Conservation (phyloP, 2,329 filamentous ascomycete species). For the Cladosporium cucumerinum region DNA sequence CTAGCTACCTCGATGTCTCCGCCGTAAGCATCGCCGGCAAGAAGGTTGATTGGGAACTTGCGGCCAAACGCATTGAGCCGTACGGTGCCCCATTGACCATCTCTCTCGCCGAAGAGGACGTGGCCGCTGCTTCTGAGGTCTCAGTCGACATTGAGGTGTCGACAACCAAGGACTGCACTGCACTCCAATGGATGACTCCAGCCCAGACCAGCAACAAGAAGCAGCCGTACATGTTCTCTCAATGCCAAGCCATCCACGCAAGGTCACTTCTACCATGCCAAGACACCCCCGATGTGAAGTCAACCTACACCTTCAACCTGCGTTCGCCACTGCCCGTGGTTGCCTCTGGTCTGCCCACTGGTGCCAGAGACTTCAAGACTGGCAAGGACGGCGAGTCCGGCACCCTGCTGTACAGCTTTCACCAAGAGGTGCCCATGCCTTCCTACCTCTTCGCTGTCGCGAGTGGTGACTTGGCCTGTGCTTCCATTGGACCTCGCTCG, state of each 20-base stretch:
- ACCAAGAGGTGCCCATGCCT: constrained; percentile 88
- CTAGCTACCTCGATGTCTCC: constrained; percentile 74
- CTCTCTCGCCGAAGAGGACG: constrained; percentile 45
- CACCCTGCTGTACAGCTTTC: constrained; percentile 72
- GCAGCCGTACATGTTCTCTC: constrained; percentile 96
- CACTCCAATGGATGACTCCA: constrained; percentile 91
- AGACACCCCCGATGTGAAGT: constrained; percentile 96
- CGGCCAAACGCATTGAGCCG: constrained; percentile 64
- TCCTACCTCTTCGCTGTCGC: constrained; percentile 94
- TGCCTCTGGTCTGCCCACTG: constrained; percentile 72
- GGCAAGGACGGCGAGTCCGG: constrained; percentile 52
- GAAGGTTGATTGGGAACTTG: constrained; percentile 65
- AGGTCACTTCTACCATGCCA: constrained; percentile 94
- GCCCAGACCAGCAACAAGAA: constrained; percentile 94
- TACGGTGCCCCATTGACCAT: constrained; percentile 71
- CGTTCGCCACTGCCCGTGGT: constrained; percentile 85
- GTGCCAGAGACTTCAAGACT: constrained; percentile 50
- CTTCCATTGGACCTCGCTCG: constrained; percentile 81
- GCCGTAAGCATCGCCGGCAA: constrained; percentile 67
- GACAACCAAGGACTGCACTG: constrained; percentile 85
- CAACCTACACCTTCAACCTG: constrained; percentile 87
- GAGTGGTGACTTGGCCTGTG: constrained; percentile 75
- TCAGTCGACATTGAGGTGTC: constrained; percentile 48
- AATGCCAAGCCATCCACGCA: constrained; percentile 95
- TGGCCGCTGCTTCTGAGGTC: constrained; percentile 33